Percentiles rank a stretch among this genome's conserved stretches.
Conservation (phyloP, 257 asterid genomes). For the Knoxia roxburghii region DNA sequence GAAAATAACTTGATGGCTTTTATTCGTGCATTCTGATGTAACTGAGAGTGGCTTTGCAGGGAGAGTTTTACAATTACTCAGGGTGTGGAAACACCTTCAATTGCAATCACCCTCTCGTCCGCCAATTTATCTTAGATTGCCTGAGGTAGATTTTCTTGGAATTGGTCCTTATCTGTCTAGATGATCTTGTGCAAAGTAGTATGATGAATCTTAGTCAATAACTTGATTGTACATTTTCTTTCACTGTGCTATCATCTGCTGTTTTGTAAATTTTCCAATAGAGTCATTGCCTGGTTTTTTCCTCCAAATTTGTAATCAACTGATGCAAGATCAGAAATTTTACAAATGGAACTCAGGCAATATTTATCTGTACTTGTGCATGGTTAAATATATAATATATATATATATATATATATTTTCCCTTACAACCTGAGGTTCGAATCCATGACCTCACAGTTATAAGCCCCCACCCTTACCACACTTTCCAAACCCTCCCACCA, state of each 20-base stretch:
- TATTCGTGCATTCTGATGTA: neutral
- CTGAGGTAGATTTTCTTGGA: constrained; percentile 53
- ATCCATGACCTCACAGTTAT: too few relatives aligned
- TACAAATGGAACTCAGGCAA: too few relatives aligned
- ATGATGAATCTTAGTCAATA: neutral
- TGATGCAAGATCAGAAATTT: neutral
- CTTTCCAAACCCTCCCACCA: too few relatives aligned
- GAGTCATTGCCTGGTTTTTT: neutral
- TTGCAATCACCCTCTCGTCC: constrained; percentile 92
- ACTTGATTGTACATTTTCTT: neutral
- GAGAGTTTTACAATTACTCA: constrained; percentile 94
- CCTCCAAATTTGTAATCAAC: neutral
- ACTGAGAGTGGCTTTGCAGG: constrained; percentile 43
- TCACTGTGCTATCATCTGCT: neutral
- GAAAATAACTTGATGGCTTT: neutral
- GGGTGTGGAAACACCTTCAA: constrained; percentile 99
- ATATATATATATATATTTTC: too few relatives aligned
- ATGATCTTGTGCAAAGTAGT: neutral
- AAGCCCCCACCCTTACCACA: too few relatives aligned
- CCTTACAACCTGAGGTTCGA: too few relatives aligned
- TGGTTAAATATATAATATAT: too few relatives aligned
- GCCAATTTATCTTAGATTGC: constrained; percentile 86
- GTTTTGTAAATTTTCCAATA: neutral
- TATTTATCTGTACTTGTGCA: too few relatives aligned
- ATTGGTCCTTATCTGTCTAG: neutral